Percentiles rank a stretch among this genome's conserved stretches.
Conservation (phyloP, 495 filamentous ascomycete genomes). For the Neurospora sp. region DNA sequence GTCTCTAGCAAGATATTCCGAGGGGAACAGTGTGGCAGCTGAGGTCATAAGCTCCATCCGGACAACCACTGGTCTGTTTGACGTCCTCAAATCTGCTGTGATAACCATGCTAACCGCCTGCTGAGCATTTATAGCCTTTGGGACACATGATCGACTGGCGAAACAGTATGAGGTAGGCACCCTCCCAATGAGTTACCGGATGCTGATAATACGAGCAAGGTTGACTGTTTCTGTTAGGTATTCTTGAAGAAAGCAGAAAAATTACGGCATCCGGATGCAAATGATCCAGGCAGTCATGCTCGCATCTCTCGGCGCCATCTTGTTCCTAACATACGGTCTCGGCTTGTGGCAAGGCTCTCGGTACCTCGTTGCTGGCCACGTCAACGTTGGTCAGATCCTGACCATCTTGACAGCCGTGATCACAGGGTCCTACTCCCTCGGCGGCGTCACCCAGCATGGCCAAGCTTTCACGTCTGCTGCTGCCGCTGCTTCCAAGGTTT, state of each 20-base stretch:
- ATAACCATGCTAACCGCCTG: neutral
- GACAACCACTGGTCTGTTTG: neutral
- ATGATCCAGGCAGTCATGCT: neutral
- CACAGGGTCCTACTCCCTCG: slow-evolving; percentile 40
- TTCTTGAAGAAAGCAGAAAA: neutral
- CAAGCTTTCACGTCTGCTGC: slow-evolving; percentile 64
- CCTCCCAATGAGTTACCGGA: neutral
- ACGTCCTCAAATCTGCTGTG: neutral
- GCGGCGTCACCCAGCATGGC: slow-evolving; percentile 64
- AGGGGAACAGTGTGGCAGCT: neutral
- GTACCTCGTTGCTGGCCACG: neutral
- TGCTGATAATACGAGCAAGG: neutral
- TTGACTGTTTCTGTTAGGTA: neutral
- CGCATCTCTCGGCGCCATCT: neutral
- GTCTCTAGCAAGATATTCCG: slow-evolving; percentile 55
- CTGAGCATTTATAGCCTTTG: neutral
- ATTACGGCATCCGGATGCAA: neutral
- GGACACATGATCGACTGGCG: neutral
- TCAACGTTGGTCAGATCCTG: neutral
- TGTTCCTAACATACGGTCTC: neutral
- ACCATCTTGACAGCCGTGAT: neutral
- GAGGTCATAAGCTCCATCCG: neutral
- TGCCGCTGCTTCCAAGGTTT: slow-evolving; percentile 66
- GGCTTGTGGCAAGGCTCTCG: neutral
- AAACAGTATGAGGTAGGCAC: neutral